Percentiles rank a stretch among this genome's conserved stretches.
Evolutionary conservation across 208 protist genomes (phyloP).

Genomic region (Porcisia deanei): DNA sequence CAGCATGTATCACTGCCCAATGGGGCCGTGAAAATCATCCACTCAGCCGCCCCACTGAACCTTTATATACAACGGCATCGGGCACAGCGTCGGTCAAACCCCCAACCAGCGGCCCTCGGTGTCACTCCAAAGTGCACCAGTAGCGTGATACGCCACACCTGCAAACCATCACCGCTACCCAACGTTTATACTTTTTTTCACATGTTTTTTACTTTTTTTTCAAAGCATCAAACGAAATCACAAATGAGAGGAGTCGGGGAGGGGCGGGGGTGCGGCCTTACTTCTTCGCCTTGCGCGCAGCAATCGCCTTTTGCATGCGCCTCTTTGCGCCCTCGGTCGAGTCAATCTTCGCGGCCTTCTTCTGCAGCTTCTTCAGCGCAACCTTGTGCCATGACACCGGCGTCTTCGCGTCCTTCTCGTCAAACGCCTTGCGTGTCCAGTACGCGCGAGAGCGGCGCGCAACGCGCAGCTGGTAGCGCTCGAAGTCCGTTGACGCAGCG

Average conservation of each 20-base stretch:
- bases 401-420: conserved; percentile 87
- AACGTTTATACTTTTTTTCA: too few species aligned
- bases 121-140: neutral
- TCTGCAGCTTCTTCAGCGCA: conserved; percentile 83
- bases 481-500: conserved; percentile 87
- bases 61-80: too few species aligned
- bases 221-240: neutral
- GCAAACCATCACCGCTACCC: neutral
- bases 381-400: conserved; percentile 92
- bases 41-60: too few species aligned
- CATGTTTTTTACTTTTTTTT: neutral
- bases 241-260: conserved; percentile 16
- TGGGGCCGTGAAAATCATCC: too few species aligned
- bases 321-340: conserved; percentile 71
- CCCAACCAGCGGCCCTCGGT: neutral
- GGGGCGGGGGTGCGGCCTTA: conserved; percentile 12
- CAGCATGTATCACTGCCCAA: too few species aligned
- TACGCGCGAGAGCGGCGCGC: conserved; percentile 88
- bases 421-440: conserved; percentile 92
- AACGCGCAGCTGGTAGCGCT: conserved; percentile 92
- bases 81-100: neutral
- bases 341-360: conserved; percentile 87
- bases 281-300: conserved; percentile 66
- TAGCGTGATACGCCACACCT: neutral
- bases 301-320: conserved; percentile 89